Conservation (phyloP, 345 rosid species). For the Aethionema arabicum region DNA sequence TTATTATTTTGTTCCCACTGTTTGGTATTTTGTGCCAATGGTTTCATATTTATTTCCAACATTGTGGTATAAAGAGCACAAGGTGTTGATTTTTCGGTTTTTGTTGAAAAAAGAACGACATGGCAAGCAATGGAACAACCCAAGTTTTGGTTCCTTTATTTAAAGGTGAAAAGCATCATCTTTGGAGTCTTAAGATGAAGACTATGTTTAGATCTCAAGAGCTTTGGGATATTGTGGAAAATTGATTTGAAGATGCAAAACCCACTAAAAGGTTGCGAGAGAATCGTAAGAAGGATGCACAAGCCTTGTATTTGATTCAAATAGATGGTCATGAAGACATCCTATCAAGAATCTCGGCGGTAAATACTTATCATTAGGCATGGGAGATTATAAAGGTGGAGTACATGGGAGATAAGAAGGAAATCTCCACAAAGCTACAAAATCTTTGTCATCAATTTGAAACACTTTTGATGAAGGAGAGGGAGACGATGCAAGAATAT, state of each 20-base stretch:
- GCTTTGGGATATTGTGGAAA: not conserved
- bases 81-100: too few species aligned
- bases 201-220: not conserved
- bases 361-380: not conserved
- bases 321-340: not conserved
- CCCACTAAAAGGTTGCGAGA: not conserved
- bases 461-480: too few species aligned
- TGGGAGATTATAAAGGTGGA: not conserved
- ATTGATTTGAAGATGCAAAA: not conserved
- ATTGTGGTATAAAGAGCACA: too few species aligned
- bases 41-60: too few species aligned
- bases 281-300: not conserved
- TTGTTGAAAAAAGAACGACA: too few species aligned
- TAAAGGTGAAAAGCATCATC: not conserved
- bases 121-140: too few species aligned
- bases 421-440: not conserved
- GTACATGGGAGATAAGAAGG: not conserved
- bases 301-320: not conserved
- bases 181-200: not conserved
- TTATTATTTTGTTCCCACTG: too few species aligned
- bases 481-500: too few species aligned
- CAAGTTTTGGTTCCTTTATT: too few species aligned
- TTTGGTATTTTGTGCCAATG: too few species aligned
- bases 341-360: not conserved
- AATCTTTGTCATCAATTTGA: too few species aligned